Base-by-base conservation (phyloP, 495 filamentous ascomycete genomes). In the Xylaria palmicola region DNA sequence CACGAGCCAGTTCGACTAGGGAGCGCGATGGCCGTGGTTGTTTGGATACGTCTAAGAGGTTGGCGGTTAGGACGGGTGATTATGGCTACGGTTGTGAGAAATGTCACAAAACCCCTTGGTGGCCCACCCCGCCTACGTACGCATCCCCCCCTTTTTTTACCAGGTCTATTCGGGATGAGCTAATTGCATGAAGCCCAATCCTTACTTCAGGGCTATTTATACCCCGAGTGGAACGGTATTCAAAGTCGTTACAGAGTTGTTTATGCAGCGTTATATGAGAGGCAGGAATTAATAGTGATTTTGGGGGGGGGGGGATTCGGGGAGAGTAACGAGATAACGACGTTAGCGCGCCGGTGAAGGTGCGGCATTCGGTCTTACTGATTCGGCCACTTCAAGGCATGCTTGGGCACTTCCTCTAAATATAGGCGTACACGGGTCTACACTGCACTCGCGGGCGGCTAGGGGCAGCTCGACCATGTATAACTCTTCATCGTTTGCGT, bases 1-100 rank as follows among this genome's bases (percentile, higher is more conserved):
- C 26, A 39, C 50, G 29, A 52, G 39, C 59, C 59, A 55, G 50
- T 40, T 41, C 20, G 37, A 52, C 43, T 60, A 52, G 37, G 37
- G 19, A 24, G 36, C 17, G 19, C 15, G n/a, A n/a, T n/a, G n/a
- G n/a, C n/a, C n/a, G n/a, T n/a, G n/a, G n/a, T n/a, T n/a, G n/a
- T n/a, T n/a, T n/a, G n/a, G n/a, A n/a, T n/a, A n/a, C n/a, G n/a
- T n/a, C n/a, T n/a, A n/a, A n/a, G n/a, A n/a, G n/a, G n/a, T n/a
- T n/a, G n/a, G n/a, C n/a, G n/a, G n/a, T n/a, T n/a, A n/a, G n/a
- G n/a, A n/a, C n/a, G n/a, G n/a, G n/a, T n/a, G n/a, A n/a, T n/a
- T n/a, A n/a, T n/a, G n/a, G n/a, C n/a, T n/a, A n/a, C n/a, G n/a
- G n/a, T n/a, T n/a, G n/a, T n/a, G n/a, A n/a, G n/a, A n/a, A n/a